These are phyloP conservation scores for Metschnikowia borealis DNA, from an alignment of 805 yeast species.

Conservation along the genomic window DNA sequence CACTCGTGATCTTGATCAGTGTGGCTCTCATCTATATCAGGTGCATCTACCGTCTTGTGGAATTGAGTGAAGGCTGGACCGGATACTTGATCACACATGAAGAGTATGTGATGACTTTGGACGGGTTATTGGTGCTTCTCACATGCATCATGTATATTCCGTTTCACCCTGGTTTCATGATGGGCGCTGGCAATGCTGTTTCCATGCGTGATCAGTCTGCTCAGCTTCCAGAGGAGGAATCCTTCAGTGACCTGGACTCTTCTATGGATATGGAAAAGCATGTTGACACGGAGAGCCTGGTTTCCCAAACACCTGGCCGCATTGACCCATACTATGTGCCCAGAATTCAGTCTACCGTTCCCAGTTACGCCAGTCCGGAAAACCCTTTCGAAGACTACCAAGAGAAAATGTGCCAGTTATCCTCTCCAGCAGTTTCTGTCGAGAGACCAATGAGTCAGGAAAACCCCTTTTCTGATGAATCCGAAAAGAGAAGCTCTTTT, in stretches of 20 bases:
- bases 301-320: not conserved
- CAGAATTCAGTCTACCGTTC: not conserved
- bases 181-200: constrained; percentile 11
- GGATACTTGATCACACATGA: constrained; percentile 56
- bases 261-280: not conserved
- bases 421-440: not conserved
- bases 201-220: constrained; percentile 6
- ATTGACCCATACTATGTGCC: constrained; percentile 10
- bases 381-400: not conserved
- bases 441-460: not conserved
- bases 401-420: not conserved
- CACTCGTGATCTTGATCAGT: constrained; percentile 43
- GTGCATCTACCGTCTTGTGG: constrained; percentile 70
- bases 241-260: constrained; percentile 2
- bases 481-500: not conserved
- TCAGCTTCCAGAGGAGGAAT: not conserved
- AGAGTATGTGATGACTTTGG: constrained; percentile 38
- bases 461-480: not conserved
- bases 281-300: not conserved
- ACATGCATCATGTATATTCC: constrained; percentile 34
- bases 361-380: not conserved
- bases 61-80: constrained; percentile 67
- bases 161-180: constrained; percentile 60
- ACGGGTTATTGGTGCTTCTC: constrained; percentile 27
- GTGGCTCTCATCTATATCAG: constrained; percentile 57